phyloP scores from a whole-genome alignment of 2,329 filamentous ascomycete genomes.

The Pleoardoris graminearum region DNA sequence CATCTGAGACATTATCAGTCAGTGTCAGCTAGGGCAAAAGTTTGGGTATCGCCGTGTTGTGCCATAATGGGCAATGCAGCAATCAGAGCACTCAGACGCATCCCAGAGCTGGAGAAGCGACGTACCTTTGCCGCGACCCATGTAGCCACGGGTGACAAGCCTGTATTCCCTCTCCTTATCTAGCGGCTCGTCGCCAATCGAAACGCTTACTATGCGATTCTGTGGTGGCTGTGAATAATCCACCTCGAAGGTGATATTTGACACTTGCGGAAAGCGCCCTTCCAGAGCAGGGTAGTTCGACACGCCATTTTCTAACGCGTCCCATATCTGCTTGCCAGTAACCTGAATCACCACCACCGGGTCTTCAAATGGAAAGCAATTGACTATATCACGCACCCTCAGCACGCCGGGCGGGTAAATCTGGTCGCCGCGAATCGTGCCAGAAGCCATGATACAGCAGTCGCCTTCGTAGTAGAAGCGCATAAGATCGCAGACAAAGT shows the following conservation, averaged over 20 bases:
- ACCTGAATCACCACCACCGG: constrained; percentile 78
- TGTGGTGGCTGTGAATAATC: constrained; percentile 65
- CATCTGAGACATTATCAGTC: constrained; percentile 57
- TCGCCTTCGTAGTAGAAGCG: constrained; percentile 78
- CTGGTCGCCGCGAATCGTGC: constrained; percentile 85
- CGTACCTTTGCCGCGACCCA: constrained; percentile 73
- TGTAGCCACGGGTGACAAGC: constrained; percentile 82
- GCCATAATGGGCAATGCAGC: too few species aligned
- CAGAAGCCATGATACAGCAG: constrained; percentile 80
- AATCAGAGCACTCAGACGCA: too few species aligned
- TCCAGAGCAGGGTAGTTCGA: constrained; percentile 81
- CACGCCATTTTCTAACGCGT: constrained; percentile 84
- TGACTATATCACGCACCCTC: constrained; percentile 78
- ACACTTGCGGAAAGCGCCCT: constrained; percentile 82
- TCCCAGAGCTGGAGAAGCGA: too few species aligned
- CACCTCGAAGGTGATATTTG: constrained; percentile 76
- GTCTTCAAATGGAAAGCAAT: constrained; percentile 92
- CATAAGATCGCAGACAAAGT: constrained; percentile 93
- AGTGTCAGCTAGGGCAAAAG: too few species aligned
- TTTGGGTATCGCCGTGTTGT: too few species aligned
- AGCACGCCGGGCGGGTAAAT: constrained; percentile 82
- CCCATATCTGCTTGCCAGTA: constrained; percentile 71
- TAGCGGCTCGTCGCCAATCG: constrained; percentile 64
- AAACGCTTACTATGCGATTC: constrained; percentile 65
- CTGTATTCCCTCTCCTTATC: constrained; percentile 68